Evolutionary conservation across 2,329 filamentous ascomycete genomes (phyloP).

Genomic region (Colletotrichum simmondsii): DNA sequence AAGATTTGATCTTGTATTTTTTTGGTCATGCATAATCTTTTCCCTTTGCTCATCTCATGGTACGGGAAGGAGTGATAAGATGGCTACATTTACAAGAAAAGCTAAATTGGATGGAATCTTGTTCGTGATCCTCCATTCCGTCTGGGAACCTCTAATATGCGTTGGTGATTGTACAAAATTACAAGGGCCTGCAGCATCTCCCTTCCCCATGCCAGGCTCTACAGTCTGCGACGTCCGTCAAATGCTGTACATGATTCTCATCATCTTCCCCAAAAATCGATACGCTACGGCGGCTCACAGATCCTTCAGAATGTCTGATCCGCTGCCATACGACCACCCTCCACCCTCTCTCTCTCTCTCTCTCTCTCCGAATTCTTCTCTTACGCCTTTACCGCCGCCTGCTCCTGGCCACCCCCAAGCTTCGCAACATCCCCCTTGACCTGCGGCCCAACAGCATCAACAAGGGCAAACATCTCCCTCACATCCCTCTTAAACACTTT

Average conservation of each 20-base stretch:
- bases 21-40: not conserved
- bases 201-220: not conserved
- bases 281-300: not conserved
- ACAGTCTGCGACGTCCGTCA: constrained; percentile 1
- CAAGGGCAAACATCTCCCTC: constrained; percentile 47
- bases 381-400: constrained; percentile 36
- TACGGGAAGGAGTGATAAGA: not conserved
- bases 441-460: constrained; percentile 45
- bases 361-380: not conserved
- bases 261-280: not conserved
- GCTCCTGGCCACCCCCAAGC: constrained; percentile 4
- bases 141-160: not conserved
- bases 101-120: not conserved
- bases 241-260: not conserved
- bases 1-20: constrained; percentile 44
- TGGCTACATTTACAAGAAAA: not conserved
- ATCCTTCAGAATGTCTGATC: not conserved
- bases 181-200: constrained; percentile 34
- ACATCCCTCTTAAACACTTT: constrained; percentile 57
- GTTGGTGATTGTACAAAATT: constrained; percentile 38
- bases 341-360: no score
- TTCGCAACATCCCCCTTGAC: constrained; percentile 33
- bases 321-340: constrained; percentile 13
- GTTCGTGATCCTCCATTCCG: not conserved
- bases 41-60: not conserved